phyloP scores from a whole-genome alignment of 345 rosid species.

The Rhodamnia argentea region DNA sequence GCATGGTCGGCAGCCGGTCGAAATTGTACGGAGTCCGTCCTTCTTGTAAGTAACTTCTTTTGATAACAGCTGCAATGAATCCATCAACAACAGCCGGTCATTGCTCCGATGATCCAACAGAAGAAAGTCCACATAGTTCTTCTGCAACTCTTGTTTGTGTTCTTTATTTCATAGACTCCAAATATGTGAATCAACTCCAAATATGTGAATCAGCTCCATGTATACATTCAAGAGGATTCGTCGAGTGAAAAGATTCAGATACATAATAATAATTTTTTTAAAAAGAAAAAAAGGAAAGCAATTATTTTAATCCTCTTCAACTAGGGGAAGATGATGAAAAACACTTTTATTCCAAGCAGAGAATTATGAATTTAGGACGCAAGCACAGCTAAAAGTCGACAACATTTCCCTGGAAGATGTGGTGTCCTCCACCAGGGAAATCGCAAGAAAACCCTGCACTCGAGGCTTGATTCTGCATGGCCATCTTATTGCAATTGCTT shows the following conservation, averaged over 20 bases:
- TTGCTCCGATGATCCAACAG: background rate
- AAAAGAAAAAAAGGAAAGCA: background rate
- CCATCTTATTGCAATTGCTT: background rate
- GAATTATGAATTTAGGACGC: background rate
- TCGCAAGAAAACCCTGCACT: constrained; percentile 20
- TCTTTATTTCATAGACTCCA: background rate
- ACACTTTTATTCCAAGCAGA: background rate
- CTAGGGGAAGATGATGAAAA: background rate
- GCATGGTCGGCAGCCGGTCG: no score
- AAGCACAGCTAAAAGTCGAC: background rate
- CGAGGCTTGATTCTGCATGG: constrained; percentile 3
- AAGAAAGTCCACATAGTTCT: background rate
- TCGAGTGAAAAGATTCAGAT: background rate
- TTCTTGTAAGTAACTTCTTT: background rate
- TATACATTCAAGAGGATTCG: background rate
- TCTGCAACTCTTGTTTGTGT: background rate
- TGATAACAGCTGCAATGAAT: background rate
- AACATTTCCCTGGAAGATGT: background rate
- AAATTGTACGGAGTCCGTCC: background rate
- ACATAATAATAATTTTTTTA: background rate
- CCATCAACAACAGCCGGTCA: background rate
- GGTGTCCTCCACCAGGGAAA: constrained; percentile 1
- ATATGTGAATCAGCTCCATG: background rate
- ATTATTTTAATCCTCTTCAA: background rate
- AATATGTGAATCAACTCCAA: background rate